Conservation (phyloP, 805 yeast genomes). For the Ogataea henricii region DNA sequence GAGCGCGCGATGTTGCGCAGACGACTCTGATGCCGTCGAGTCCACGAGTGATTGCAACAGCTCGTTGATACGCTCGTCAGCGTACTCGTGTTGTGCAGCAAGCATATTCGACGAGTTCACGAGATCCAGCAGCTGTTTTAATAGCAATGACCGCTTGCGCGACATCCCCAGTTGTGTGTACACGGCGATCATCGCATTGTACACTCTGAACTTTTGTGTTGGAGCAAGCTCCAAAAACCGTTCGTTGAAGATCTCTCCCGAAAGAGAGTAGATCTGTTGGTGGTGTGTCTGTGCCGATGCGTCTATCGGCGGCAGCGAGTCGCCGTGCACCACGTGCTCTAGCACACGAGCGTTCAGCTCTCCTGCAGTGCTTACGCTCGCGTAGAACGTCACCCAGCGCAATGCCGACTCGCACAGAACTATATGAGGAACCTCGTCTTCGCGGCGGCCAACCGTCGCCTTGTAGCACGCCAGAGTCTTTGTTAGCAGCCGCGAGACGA, state of each 20-base stretch:
- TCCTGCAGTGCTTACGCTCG: conserved; percentile 50
- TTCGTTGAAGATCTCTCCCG: conserved; percentile 48
- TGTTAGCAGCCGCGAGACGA: conserved; percentile 40
- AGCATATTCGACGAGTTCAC: conserved; percentile 28
- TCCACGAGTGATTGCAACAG: conserved; percentile 49
- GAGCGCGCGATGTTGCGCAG: conserved; percentile 44
- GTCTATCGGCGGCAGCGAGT: conserved; percentile 17
- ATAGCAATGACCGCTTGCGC: conserved; percentile 70
- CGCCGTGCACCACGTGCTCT: conserved; percentile 46
- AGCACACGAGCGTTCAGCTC: conserved; percentile 46
- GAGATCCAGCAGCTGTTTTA: conserved; percentile 62
- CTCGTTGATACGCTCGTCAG: conserved; percentile 17
- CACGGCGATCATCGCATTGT: conserved; percentile 64
- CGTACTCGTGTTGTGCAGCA: conserved; percentile 10
- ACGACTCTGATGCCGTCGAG: conserved; percentile 2
- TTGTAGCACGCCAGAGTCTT: conserved; percentile 48
- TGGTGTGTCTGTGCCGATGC: conserved; percentile 13
- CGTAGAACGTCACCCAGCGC: conserved; percentile 63
- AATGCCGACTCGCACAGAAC: conserved; percentile 74
- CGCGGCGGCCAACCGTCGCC: conserved; percentile 55
- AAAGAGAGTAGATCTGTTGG: conserved; percentile 48
- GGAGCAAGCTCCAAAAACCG: conserved; percentile 48
- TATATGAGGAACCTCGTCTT: conserved; percentile 79
- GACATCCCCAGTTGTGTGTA: conserved; percentile 60
- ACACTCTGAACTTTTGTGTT: conserved; percentile 59